Evolutionary conservation across 768 basidiomycete genomes (phyloP), one percentile per base, ranked within the genome.

Genomic region (Hygrocybe coccinea): DNA sequence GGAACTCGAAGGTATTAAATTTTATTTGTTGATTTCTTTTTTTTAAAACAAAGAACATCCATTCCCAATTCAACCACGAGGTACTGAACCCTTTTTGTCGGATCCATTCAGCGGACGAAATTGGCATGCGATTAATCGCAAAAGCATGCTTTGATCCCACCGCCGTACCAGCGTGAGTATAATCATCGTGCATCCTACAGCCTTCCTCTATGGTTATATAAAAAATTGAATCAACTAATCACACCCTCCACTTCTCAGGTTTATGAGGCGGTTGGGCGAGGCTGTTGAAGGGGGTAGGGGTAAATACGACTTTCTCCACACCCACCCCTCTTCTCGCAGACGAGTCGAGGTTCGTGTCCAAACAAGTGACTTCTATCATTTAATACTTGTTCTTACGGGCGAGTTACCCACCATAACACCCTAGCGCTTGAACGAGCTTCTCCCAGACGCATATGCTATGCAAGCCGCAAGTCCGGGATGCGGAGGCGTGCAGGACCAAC

Each of bases 141-240:
- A 79, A 77, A 60, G 95, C 93, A 0, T 98, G 95, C 70, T 97
- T 83, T 66, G 81, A 97, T 64, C 94, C 95, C 0, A 72, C 68
- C 15, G 88, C 85, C 19, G 81, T 90, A 2, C 83, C 88, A 11
- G 76, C 79, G 91, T 93, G 62, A 61, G 81, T 68, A 6, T 15
- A 48, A 25, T 19, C 22, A 50, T 2, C 50, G 25, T 46, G 7
- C 3, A 39, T 15, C 48, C 6, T 33, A 17, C 17, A 19, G 48
- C 14, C 41, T 17, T 34, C n/a, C 25, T 34, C 25, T 4, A 6
- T 11, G 5, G 24, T 19, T 15, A 33, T n/a, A n/a, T n/a, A n/a
- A n/a, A n/a, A n/a, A n/a, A n/a, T n/a, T n/a, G 19, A 15, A 41
- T 41, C 5, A 15, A 3, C 11, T 14, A 41, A 14, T 19, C 19